These are phyloP conservation scores for Tothia fuscella DNA, from an alignment of 2,329 filamentous ascomycete species.

Conservation along the genomic window DNA sequence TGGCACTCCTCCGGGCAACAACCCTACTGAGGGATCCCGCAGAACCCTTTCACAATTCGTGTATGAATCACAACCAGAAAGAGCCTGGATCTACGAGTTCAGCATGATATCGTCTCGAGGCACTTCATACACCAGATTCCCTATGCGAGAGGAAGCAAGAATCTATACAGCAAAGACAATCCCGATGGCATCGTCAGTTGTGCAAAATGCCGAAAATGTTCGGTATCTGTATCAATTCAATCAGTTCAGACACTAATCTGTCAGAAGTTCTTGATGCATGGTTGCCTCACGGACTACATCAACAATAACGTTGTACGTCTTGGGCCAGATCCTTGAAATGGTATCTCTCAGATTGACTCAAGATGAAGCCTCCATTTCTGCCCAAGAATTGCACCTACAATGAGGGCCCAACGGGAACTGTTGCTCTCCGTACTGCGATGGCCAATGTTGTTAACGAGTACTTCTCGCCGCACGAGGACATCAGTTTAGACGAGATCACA, in stretches of 20 bases:
- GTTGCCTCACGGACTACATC: constrained; percentile 28
- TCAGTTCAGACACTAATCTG: neutral
- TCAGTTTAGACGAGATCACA: constrained; percentile 27
- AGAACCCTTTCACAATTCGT: no score
- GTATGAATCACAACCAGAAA: no score
- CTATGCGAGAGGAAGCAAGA: neutral
- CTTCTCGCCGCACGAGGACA: constrained; percentile 24
- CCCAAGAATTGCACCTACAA: constrained; percentile 27
- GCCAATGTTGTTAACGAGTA: constrained; percentile 29
- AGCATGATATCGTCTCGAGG: no score
- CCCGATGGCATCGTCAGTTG: constrained; percentile 20
- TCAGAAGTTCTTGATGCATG: constrained; percentile 17
- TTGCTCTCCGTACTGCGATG: constrained; percentile 28
- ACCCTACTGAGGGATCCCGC: no score
- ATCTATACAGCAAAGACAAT: constrained; percentile 18
- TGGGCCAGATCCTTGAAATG: neutral
- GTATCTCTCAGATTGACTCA: neutral
- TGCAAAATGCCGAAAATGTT: constrained; percentile 22
- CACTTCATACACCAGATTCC: no score
- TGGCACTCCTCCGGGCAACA: no score
- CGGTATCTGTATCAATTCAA: neutral
- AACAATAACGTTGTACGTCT: constrained; percentile 22
- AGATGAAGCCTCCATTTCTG: neutral
- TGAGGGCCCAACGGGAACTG: constrained; percentile 26
- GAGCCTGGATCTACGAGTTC: no score